These are phyloP conservation scores for Olyra latifolia DNA, from an alignment of 176 grass and related monocot species.

Conservation along the genomic window DNA sequence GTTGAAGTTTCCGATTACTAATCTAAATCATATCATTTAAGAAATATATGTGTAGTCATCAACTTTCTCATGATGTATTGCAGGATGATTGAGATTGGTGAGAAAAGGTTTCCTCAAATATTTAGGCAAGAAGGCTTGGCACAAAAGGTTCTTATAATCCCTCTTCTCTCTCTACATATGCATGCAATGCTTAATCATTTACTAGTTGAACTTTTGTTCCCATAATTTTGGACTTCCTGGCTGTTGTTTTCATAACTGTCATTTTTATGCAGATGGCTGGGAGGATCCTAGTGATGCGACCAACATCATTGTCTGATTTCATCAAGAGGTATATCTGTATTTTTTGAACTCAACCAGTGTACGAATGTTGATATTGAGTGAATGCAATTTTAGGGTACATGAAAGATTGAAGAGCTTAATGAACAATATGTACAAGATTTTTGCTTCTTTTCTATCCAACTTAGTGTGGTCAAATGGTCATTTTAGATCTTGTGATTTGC, in stretches of 20 bases:
- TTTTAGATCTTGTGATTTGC: neutral
- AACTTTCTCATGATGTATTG: constrained; percentile 31
- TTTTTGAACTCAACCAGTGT: constrained; percentile 6
- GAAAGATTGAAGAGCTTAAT: neutral
- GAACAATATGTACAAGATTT: neutral
- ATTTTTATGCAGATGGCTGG: constrained; percentile 81
- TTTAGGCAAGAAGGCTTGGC: constrained; percentile 80
- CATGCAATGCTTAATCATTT: neutral
- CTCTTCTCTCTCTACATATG: neutral
- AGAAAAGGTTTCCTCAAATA: constrained; percentile 93
- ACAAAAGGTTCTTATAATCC: constrained; percentile 63
- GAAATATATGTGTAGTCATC: neutral
- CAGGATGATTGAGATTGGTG: constrained; percentile 87
- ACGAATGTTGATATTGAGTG: neutral
- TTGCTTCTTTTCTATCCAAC: neutral
- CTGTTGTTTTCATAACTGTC: constrained; percentile 26
- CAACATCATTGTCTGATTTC: constrained; percentile 79
- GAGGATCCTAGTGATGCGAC: constrained; percentile 76
- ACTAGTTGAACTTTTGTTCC: constrained; percentile 5
- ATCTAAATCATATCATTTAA: neutral
- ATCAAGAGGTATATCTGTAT: constrained; percentile 63
- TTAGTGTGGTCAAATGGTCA: neutral
- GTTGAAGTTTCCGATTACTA: neutral
- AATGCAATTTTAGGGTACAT: neutral
- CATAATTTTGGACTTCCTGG: neutral